phyloP scores from a whole-genome alignment of 78 protist species.

The Emiliania huxleyi region DNA sequence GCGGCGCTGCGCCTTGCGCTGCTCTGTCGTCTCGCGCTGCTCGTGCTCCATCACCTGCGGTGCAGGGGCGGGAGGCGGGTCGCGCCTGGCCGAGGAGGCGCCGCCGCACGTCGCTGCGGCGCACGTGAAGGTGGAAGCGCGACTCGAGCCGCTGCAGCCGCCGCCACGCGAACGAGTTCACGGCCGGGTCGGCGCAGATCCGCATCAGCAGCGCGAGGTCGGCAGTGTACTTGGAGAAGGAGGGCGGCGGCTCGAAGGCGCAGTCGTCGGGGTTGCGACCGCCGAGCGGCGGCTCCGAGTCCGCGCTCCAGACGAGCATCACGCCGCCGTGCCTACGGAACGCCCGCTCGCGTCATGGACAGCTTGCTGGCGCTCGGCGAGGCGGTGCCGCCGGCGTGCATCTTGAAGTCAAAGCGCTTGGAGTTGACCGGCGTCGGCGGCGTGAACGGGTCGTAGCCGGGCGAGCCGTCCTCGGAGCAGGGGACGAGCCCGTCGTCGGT shows the following conservation, averaged over 20 bases:
- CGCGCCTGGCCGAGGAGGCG: too few species aligned
- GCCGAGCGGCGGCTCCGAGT: too few species aligned
- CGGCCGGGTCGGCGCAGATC: not conserved
- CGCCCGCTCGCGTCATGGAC: too few species aligned
- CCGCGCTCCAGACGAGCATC: too few species aligned
- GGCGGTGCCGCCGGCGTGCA: too few species aligned
- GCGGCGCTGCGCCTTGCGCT: too few species aligned
- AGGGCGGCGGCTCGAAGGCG: not conserved
- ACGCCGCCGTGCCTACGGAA: too few species aligned
- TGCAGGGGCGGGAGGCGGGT: not conserved
- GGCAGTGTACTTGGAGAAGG: not conserved
- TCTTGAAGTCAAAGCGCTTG: too few species aligned
- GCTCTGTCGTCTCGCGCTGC: constrained; percentile 17
- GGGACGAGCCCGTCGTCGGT: too few species aligned
- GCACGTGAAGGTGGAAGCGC: constrained; percentile 35
- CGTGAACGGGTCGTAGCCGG: not conserved
- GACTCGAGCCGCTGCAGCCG: constrained; percentile 34
- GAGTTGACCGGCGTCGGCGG: too few species aligned
- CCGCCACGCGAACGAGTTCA: constrained; percentile 12
- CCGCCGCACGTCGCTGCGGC: too few species aligned
- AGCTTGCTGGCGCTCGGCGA: too few species aligned
- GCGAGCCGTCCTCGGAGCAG: not conserved
- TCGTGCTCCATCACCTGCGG: constrained; percentile 52
- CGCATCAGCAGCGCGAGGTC: not conserved
- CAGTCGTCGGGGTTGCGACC: not conserved